Conservation (phyloP, 345 rosid species). For the Leavenworthia alabamica region DNA sequence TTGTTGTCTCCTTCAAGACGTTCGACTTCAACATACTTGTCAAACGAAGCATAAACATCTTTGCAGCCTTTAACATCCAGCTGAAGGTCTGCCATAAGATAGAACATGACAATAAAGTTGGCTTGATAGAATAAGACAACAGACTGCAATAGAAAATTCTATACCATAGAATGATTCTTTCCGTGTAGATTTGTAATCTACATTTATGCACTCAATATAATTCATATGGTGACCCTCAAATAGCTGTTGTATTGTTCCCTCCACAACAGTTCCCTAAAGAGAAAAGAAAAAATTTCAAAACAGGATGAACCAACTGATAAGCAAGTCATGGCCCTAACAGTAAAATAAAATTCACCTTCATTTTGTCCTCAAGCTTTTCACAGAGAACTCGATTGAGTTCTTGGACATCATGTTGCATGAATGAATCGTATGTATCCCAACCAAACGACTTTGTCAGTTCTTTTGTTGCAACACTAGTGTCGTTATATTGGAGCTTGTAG, state of each 20-base stretch:
- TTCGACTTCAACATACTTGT: constrained; percentile 95
- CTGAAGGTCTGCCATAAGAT: constrained; percentile 67
- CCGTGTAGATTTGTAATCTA: constrained; percentile 86
- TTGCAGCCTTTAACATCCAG: constrained; percentile 98
- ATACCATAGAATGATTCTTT: constrained; percentile 97
- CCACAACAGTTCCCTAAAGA: constrained; percentile 87
- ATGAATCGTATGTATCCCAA: constrained; percentile 95
- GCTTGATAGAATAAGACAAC: background rate
- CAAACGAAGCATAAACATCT: constrained; percentile 96
- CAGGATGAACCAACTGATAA: constrained; percentile 3
- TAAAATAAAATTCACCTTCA: constrained; percentile 54
- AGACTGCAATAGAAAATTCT: constrained; percentile 3
- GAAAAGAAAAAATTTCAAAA: background rate
- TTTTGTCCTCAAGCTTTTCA: constrained; percentile 96
- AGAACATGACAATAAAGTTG: constrained; percentile 1
- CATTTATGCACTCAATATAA: constrained; percentile 90
- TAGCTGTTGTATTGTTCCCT: constrained; percentile 89
- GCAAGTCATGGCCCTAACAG: constrained; percentile 1
- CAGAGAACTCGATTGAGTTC: constrained; percentile 89
- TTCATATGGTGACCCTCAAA: constrained; percentile 99
- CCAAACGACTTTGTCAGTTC: constrained; percentile 96
- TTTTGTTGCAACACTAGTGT: constrained; percentile 90
- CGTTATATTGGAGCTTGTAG: constrained; percentile 91
- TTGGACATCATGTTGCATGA: constrained; percentile 99
- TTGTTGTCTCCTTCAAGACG: constrained; percentile 96